phyloP scores from a whole-genome alignment of 306 rosid species.

The Inga leiocalycina region DNA sequence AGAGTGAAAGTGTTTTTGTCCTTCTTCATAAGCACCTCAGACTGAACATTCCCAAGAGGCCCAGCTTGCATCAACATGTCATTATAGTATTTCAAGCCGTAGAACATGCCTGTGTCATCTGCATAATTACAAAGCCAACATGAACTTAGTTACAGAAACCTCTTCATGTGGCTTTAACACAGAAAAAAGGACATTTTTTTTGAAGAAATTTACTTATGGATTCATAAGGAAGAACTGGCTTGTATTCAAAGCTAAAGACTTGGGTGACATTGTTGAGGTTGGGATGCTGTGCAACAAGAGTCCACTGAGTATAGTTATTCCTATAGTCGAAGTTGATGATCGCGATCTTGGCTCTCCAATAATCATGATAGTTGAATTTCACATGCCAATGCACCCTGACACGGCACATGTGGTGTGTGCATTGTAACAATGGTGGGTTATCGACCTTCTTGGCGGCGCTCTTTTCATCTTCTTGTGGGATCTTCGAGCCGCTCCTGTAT shows the following conservation, averaged over 20 bases:
- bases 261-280: slow-evolving; percentile 89
- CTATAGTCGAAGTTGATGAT: slow-evolving; percentile 79
- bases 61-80: slow-evolving; percentile 93
- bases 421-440: slow-evolving; percentile 72
- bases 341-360: slow-evolving; percentile 87
- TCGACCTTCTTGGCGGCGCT: slow-evolving; percentile 56
- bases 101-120: slow-evolving; percentile 98
- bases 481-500: slow-evolving; percentile 64
- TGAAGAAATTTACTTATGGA: slow-evolving; percentile 67
- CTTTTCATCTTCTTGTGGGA: slow-evolving; percentile 48
- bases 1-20: slow-evolving; percentile 74
- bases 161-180: slow-evolving; percentile 2
- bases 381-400: slow-evolving; percentile 89
- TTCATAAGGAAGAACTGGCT: slow-evolving; percentile 80
- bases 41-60: slow-evolving; percentile 80
- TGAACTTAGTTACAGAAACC: neutral
- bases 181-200: neutral
- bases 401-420: slow-evolving; percentile 90
- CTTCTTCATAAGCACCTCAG: slow-evolving; percentile 82
- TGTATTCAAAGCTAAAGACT: slow-evolving; percentile 89
- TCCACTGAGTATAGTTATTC: slow-evolving; percentile 77
- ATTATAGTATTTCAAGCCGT: slow-evolving; percentile 86
- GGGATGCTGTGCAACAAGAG: slow-evolving; percentile 86
- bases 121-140: slow-evolving; percentile 34
- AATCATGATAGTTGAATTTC: slow-evolving; percentile 75